phyloP scores from a whole-genome alignment of 2,329 filamentous ascomycete species.

The Fusarium algeriense region DNA sequence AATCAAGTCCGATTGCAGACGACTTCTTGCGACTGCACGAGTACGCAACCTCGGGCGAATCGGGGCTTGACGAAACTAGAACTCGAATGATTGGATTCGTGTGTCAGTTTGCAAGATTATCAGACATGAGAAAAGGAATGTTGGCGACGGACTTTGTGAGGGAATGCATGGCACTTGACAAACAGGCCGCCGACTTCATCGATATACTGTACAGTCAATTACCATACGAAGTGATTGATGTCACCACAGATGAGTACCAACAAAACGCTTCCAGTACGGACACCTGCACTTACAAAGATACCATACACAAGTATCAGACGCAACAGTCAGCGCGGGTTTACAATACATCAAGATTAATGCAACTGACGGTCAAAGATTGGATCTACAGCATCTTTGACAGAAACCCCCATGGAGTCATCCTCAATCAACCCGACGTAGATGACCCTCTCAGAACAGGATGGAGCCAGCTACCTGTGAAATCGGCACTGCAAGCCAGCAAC shows the following conservation, averaged over 20 bases:
- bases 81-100: not conserved
- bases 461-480: not conserved
- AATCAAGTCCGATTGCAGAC: not conserved
- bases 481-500: not conserved
- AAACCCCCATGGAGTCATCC: not conserved
- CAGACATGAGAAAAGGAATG: not conserved
- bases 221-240: not conserved
- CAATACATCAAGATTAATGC: not conserved
- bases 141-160: slow-evolving; percentile 3
- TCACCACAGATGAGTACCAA: not conserved
- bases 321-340: not conserved
- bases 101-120: not conserved
- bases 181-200: not conserved
- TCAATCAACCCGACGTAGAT: not conserved
- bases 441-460: not conserved
- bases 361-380: not conserved
- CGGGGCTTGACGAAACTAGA: not conserved
- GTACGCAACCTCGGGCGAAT: not conserved
- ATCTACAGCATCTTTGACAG: not conserved
- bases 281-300: not conserved
- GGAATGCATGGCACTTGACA: not conserved
- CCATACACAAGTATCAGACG: slow-evolving; percentile 1
- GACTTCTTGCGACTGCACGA: not conserved
- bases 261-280: not conserved
- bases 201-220: not conserved